Conservation (phyloP, 2,329 filamentous ascomycete species). For the Fusarium virguliforme region DNA sequence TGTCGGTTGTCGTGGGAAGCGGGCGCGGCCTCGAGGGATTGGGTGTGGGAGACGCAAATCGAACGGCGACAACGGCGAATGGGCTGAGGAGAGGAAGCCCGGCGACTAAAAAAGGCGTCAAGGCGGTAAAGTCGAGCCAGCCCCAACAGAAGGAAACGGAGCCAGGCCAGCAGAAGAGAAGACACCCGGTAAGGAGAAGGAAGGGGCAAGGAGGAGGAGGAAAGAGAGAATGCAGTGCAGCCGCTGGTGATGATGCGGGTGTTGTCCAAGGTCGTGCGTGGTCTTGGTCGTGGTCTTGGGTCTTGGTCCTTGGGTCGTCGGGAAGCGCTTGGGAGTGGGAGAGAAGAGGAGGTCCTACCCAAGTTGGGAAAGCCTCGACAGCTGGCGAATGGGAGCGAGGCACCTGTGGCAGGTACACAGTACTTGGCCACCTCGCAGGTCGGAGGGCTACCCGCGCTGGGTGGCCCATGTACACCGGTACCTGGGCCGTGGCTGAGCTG, state of each 20-base stretch:
- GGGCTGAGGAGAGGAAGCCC: conserved; percentile 38
- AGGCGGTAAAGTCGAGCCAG: conserved; percentile 35
- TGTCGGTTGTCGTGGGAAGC: conserved; percentile 30
- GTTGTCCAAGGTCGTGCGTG: conserved; percentile 33
- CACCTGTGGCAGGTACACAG: conserved; percentile 27
- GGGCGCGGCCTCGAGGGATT: conserved; percentile 37
- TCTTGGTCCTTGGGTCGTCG: conserved; percentile 18
- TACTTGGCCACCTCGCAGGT: conserved; percentile 13
- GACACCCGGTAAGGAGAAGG: conserved; percentile 24
- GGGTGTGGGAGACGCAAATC: conserved; percentile 39
- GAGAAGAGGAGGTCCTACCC: conserved; percentile 46
- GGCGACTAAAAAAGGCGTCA: conserved; percentile 13
- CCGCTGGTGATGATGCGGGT: conserved; percentile 43
- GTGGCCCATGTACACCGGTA: conserved; percentile 31
- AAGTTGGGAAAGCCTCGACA: conserved; percentile 40
- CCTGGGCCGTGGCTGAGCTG: conserved; percentile 30
- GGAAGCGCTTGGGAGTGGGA: conserved; percentile 42
- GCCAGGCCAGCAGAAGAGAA: conserved; percentile 24
- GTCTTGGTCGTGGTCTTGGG: conserved; percentile 31
- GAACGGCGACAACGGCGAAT: conserved; percentile 34
- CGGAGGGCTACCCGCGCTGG: neutral
- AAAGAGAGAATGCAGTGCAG: conserved; percentile 27
- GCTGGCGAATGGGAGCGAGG: conserved; percentile 23
- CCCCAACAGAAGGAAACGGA: conserved; percentile 35
- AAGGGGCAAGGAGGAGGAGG: conserved; percentile 23